A percentile compares a stretch with the other conserved stretches of the same genome.
phyloP scores from a whole-genome alignment of 1,139 yeast species.

The Blastobotrys serpentis region DNA sequence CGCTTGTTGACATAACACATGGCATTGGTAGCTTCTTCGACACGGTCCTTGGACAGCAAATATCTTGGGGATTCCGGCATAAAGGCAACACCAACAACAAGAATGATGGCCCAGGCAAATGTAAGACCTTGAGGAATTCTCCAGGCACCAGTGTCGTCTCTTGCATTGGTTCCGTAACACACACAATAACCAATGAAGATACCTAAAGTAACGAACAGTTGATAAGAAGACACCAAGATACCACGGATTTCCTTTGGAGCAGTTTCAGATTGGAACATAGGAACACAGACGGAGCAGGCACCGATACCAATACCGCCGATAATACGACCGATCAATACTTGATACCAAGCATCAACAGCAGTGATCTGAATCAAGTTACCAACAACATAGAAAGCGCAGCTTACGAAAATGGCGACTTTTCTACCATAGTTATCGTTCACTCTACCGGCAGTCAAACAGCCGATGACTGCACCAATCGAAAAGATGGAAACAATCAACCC shows the following conservation, averaged over 20 bases:
- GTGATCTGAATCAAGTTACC: slow-evolving; percentile 55
- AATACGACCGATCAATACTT: slow-evolving; percentile 46
- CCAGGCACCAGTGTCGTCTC: slow-evolving; percentile 55
- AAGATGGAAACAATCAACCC: slow-evolving; percentile 54
- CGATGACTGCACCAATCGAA: slow-evolving; percentile 55
- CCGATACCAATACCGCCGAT: slow-evolving; percentile 67
- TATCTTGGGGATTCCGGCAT: slow-evolving; percentile 83
- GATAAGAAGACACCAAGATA: slow-evolving; percentile 64
- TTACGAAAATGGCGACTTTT: slow-evolving; percentile 48
- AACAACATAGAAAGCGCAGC: slow-evolving; percentile 48
- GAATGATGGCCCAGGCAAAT: slow-evolving; percentile 46
- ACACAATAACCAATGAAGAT: slow-evolving; percentile 66
- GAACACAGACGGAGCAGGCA: slow-evolving; percentile 60
- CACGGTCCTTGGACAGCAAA: slow-evolving; percentile 52
- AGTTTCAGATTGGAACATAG: slow-evolving; percentile 68
- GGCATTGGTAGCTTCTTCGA: slow-evolving; percentile 60
- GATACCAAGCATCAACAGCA: slow-evolving; percentile 44
- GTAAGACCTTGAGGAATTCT: slow-evolving; percentile 58
- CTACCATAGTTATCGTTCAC: slow-evolving; percentile 54
- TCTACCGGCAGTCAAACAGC: slow-evolving; percentile 49
- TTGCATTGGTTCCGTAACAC: slow-evolving; percentile 58
- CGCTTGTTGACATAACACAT: slow-evolving; percentile 63
- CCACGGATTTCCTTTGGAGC: slow-evolving; percentile 72
- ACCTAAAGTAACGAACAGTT: slow-evolving; percentile 67
- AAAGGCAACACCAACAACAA: slow-evolving; percentile 55